These are phyloP conservation scores for Phylloporus sp. DNA, from an alignment of 768 basidiomycete species.

Conservation along the genomic window DNA sequence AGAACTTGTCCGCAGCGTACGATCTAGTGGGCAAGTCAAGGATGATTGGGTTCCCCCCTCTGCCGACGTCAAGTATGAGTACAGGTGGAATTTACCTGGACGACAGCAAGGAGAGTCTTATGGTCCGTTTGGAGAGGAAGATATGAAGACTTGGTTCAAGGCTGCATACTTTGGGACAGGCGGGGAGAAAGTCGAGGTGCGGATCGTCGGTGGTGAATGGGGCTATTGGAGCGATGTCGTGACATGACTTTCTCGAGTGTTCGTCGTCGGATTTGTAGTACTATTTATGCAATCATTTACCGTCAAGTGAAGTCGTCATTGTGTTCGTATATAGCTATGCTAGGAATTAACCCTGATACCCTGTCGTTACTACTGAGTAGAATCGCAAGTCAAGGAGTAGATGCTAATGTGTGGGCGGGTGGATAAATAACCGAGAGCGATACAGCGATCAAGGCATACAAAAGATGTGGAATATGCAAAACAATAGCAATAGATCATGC, in stretches of 20 bases:
- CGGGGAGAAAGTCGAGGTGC: conserved; percentile 77
- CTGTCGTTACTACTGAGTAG: conserved; percentile 5
- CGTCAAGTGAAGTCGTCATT: background rate
- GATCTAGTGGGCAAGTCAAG: conserved; percentile 66
- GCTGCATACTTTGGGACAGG: conserved; percentile 76
- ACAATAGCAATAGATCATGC: conserved; percentile 25
- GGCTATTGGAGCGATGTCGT: conserved; percentile 66
- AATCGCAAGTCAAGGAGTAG: conserved; percentile 11
- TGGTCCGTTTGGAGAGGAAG: conserved; percentile 78
- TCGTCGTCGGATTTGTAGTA: conserved; percentile 13
- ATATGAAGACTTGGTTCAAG: conserved; percentile 76
- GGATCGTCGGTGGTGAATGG: conserved; percentile 69
- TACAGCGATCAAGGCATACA: conserved; percentile 25
- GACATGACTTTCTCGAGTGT: conserved; percentile 32
- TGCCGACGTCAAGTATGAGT: conserved; percentile 74
- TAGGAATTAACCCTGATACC: conserved; percentile 21
- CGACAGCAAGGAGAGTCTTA: conserved; percentile 52
- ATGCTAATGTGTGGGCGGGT: conserved; percentile 7
- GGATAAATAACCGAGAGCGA: conserved; percentile 23
- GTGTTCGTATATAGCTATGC: conserved; percentile 1
- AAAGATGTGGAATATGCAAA: conserved; percentile 6
- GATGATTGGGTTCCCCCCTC: conserved; percentile 72
- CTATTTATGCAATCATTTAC: background rate
- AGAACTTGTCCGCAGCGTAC: conserved; percentile 73
- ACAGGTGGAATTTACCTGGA: conserved; percentile 68